Evolutionary conservation across 352 stramenopile species (phyloP), one percentile per base, ranked within the genome.

Genomic region (Phytophthora aleatoria): DNA sequence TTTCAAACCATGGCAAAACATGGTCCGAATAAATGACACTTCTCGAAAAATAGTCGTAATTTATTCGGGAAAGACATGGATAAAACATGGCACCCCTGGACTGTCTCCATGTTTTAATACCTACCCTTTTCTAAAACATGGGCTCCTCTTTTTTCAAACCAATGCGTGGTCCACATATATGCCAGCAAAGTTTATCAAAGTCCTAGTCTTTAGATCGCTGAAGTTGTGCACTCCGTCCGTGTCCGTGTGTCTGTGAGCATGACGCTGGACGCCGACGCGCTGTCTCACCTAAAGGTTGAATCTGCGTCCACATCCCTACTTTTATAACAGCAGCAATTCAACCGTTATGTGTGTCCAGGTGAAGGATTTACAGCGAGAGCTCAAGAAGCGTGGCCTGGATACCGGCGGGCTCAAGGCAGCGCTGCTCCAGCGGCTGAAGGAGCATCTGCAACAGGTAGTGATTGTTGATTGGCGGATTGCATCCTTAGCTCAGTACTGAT

Each of bases 301-400:
- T 48, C 0, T 4, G n/a, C 24, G 31, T 16, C 8, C 26, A 15
- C 13, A 42, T 44, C 11, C 13, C 26, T 11, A 7, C 8, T 38
- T 3, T 20, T 51, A 16, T 16, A 38, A 33, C 16, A 13, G 1
- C 12, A 3, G 1, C 31, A 20, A 0, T 20, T 36, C 31, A 16
- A 33, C n/a, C 26, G n/a, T n/a, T 47, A n/a, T 50, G 3, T 53
- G 9, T 58, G 9, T 58, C 24, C 44, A 89, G 80, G 77, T 83
- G 26, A 87, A 89, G 60, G 71, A 87, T 56, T 65, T 87, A 20
- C 76, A 85, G 48, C 53, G 61, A 24, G 61, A 79, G 59, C 70
- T 87, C 27, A 71, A 73, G 59, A 75, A 81, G 48, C 68, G 67
- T 4, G 61, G 68, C 16, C 63, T 87, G 12, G 73, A 81, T 58